Evolutionary conservation across 371 early-diverging fungal genomes (phyloP), one percentile per base, ranked within the genome.

Genomic region (Apophysomyces variabilis): DNA sequence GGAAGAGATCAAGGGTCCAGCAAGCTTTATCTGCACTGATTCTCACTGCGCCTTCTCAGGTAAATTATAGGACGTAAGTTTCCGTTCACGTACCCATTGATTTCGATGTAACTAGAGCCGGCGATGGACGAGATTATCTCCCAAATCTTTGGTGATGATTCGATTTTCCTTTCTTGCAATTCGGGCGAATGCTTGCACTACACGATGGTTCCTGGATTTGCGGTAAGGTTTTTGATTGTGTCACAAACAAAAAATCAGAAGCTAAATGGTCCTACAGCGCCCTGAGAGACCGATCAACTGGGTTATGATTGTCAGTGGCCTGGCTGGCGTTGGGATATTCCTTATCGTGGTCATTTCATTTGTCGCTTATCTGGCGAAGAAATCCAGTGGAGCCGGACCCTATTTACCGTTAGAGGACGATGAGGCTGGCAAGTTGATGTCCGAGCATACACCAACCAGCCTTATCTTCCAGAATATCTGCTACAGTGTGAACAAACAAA

Each of bases 111-210:
- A 46, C 13, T 32, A 60, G 94, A 94, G 66, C 88, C 90, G 12
- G 85, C 83, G 0, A 88, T 94, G 83, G 89, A 92, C 67, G 88
- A 90, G 3, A 70, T 92, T n/a, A 89, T 94, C 37, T 72, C 80
- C 4, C 73, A 79, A 3, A 79, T 93, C 8, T 90, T 93, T 78
- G 94, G 93, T 35, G 93, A 94, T 60, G 84, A 85, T 14, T 86
- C 87, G 5, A 93, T 94, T 65, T 87, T 85, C 32, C 74, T 94
- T 62, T 64, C 68, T n/a, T 94, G 94, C 68, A 71, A 73, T 18
- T 86, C 87, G 16, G 93, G 93, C 46, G 95, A 96, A 73, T 97
- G 96, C 70, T 64, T 95, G 38, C 95, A 95, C 74, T 92, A 92
- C 65, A 89, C 91, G 6, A 90, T 93, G 79, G 87, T 95, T 0